Percentiles rank a stretch among this genome's conserved stretches.
These are phyloP conservation scores for Calonectria pteridis DNA, from an alignment of 2,329 filamentous ascomycete species.

Conservation along the genomic window DNA sequence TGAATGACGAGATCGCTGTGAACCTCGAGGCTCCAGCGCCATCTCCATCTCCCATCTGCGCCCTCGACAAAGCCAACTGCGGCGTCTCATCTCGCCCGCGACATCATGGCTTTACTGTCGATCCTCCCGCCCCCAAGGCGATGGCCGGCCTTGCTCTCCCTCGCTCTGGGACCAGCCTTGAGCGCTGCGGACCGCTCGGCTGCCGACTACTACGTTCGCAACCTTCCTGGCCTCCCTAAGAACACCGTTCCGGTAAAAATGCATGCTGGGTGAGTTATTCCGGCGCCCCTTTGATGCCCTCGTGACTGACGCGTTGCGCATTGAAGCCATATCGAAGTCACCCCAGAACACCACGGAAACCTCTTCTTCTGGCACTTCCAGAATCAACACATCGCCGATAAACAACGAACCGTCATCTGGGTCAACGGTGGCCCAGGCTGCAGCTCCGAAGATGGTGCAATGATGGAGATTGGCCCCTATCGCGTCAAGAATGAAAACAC, in stretches of 20 bases:
- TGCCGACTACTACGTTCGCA: slow-evolving; percentile 90
- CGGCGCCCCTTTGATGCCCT: slow-evolving; percentile 12
- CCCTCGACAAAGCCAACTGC: slow-evolving; percentile 26
- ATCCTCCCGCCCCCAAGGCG: slow-evolving; percentile 41
- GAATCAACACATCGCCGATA: slow-evolving; percentile 94
- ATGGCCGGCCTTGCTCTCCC: slow-evolving; percentile 49
- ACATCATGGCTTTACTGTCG: slow-evolving; percentile 44
- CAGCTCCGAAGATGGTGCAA: slow-evolving; percentile 94
- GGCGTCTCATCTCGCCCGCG: slow-evolving; percentile 34
- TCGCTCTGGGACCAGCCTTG: slow-evolving; percentile 58
- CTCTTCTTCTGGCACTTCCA: slow-evolving; percentile 99
- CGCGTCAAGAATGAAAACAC: slow-evolving; percentile 80
- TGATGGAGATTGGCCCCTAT: slow-evolving; percentile 98
- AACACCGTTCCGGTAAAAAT: slow-evolving; percentile 85
- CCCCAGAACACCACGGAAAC: slow-evolving; percentile 87
- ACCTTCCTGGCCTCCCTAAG: slow-evolving; percentile 85
- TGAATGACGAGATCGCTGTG: slow-evolving; percentile 23
- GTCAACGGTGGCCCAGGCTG: slow-evolving; percentile 97
- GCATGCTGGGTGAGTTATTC: slow-evolving; percentile 87
- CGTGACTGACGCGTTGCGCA: slow-evolving; percentile 39
- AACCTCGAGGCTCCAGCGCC: slow-evolving; percentile 21
- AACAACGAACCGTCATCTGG: slow-evolving; percentile 93
- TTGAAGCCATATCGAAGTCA: slow-evolving; percentile 89
- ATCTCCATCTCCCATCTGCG: slow-evolving; percentile 13
- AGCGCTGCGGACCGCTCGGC: slow-evolving; percentile 48